A percentile compares a stretch with the other conserved stretches of the same genome.
Evolutionary conservation across 164 flowering plant genomes (phyloP).

Genomic region (Sedum album): DNA sequence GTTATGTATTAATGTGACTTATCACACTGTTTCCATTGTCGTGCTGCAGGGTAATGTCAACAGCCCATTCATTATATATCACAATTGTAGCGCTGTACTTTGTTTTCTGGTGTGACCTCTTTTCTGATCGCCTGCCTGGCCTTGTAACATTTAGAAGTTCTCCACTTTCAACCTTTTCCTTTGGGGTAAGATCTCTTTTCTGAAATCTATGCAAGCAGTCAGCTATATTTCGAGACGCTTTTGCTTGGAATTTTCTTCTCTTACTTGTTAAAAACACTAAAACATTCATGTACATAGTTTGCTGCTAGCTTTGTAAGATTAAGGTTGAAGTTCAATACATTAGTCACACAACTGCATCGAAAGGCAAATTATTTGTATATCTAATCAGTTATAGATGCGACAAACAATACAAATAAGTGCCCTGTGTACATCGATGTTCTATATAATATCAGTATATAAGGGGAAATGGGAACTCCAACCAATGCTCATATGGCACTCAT

Average conservation of each 20-base stretch:
- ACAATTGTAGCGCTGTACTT: conserved; percentile 60
- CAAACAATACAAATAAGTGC: neutral
- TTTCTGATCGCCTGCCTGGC: conserved; percentile 44
- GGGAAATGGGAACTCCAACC: neutral
- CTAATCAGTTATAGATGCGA: neutral
- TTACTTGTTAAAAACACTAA: neutral
- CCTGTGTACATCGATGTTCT: neutral
- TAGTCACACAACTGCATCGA: neutral
- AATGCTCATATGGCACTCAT: neutral
- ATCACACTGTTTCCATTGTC: neutral
- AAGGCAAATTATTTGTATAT: neutral
- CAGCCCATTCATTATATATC: conserved; percentile 80
- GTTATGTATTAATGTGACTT: conserved; percentile 3
- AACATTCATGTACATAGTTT: neutral
- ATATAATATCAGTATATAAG: neutral
- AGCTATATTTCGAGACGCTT: neutral
- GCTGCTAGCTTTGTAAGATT: neutral
- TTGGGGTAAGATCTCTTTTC: conserved; percentile 54
- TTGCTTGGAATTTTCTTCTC: neutral
- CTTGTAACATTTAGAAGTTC: conserved; percentile 59
- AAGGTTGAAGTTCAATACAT: neutral
- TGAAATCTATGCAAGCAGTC: neutral
- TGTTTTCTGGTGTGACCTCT: conserved; percentile 84
- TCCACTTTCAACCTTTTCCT: conserved; percentile 54
- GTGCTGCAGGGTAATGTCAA: conserved; percentile 72